Evolutionary conservation across 805 yeast species (phyloP), one percentile per base, ranked within the genome.

Genomic region (Tetrapisispora arboricola): DNA sequence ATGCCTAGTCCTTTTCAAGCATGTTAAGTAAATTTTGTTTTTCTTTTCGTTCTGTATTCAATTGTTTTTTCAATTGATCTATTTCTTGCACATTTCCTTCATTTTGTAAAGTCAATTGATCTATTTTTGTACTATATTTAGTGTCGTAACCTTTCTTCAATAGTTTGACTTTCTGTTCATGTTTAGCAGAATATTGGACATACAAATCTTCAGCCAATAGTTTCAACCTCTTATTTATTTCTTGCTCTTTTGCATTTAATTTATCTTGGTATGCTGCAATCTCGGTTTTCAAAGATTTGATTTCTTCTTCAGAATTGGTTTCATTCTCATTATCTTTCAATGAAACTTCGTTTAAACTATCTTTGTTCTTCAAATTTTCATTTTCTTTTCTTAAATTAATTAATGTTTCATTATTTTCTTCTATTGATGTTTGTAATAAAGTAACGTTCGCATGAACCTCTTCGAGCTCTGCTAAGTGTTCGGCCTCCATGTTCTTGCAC

Each of bases 171-270:
- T 84, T 84, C 39, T 74, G 72, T 46, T 79, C 84, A 53, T 84
- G 94, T 54, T 84, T 84, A 38, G 80, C 76, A 2, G 85, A 75
- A 53, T 84, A 84, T 54, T 80, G 87, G 29, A 73, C 68, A 52
- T 83, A 83, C 10, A 84, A 64, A 49, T 79, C 84, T 44, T 76
- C 79, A 0, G 88, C 84, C 36, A 83, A 61, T 46, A 75, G 72
- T 46, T 77, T 76, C 29, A 80, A 60, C 51, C 75, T 72, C 43
- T 66, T 67, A 45, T 76, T 78, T 3, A 75, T 64, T 16, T 72
- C 75, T 21, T 58, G 57, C 41, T 77, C 79, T 22, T 69, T 67
- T 2, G 59, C 28, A 1, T 42, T 46, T 26, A 52, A 56, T 46
- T 71, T 71, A 2, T 55, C 55, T 22, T 62, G 63, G 32, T 63